A percentile compares a stretch with the other conserved stretches of the same genome.
Evolutionary conservation across 176 grass and related monocot species (phyloP).

Genomic region (Alloteropsis semialata): DNA sequence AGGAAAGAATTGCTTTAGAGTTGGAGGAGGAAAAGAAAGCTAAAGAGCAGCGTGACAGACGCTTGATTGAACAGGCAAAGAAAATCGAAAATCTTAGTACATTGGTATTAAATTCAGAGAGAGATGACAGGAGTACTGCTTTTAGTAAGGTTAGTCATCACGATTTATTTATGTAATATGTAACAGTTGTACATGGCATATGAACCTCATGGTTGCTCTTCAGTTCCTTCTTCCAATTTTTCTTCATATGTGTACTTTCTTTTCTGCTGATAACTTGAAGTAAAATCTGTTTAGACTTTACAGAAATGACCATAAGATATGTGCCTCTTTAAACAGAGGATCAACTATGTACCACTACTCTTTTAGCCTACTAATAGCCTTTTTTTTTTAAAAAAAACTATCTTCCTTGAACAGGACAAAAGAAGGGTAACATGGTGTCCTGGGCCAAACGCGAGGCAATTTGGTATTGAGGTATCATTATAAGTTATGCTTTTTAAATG

Average conservation of each 20-base stretch:
- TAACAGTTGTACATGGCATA: not conserved
- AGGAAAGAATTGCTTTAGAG: conserved; percentile 90
- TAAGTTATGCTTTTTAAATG: not conserved
- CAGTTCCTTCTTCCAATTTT: conserved; percentile 2
- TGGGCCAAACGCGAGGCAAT: conserved; percentile 47
- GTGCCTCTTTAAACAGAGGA: not conserved
- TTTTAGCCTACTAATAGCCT: conserved; percentile 14
- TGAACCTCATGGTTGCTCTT: not conserved
- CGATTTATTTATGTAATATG: conserved; percentile 6
- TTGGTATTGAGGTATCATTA: conserved; percentile 55
- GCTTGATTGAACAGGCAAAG: conserved; percentile 79
- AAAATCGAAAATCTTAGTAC: conserved; percentile 97
- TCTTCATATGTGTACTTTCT: not conserved
- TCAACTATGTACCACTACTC: conserved; percentile 8
- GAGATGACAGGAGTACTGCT: conserved; percentile 59
- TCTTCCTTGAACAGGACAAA: conserved; percentile 63
- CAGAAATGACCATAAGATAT: not conserved
- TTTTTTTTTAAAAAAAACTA: not conserved
- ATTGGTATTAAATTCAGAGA: conserved; percentile 80
- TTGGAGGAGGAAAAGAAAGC: conserved; percentile 94
- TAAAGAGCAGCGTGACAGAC: conserved; percentile 80
- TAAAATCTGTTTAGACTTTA: not conserved
- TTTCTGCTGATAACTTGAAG: not conserved
- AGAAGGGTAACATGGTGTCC: conserved; percentile 90
- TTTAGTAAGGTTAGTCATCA: conserved; percentile 56